phyloP scores from a whole-genome alignment of 1,284 basidiomycete species.

The Fomitiporia mediterranea region DNA sequence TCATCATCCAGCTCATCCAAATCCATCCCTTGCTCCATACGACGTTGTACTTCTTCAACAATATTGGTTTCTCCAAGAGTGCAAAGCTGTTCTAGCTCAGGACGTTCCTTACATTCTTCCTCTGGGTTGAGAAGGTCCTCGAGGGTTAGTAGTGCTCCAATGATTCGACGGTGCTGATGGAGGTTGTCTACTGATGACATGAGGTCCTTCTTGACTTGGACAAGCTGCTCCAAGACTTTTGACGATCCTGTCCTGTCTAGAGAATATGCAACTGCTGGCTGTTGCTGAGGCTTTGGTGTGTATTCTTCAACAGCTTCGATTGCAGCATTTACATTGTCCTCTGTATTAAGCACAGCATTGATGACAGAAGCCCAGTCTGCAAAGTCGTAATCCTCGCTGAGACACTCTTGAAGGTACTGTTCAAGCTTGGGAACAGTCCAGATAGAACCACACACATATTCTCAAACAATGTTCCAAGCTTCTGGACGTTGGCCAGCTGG shows the following conservation, averaged over 20 bases:
- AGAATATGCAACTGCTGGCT: not conserved
- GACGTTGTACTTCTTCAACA: not conserved
- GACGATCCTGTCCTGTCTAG: not conserved
- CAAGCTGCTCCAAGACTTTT: not conserved
- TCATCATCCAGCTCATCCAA: not conserved
- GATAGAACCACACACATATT: not conserved
- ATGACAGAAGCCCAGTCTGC: not conserved
- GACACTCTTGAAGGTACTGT: not conserved
- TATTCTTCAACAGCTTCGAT: not conserved
- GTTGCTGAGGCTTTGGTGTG: not conserved
- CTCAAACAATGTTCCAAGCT: not conserved
- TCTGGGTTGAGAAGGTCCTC: conserved; percentile 24
- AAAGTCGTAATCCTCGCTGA: not conserved
- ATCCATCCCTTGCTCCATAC: not conserved
- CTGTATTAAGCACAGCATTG: not conserved
- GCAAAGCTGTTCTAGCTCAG: conserved; percentile 7
- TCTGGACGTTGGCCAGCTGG: no score
- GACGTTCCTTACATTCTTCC: conserved; percentile 22
- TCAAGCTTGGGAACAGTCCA: not conserved
- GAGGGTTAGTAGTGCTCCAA: conserved; percentile 20
- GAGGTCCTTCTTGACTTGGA: not conserved
- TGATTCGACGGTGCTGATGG: conserved; percentile 12
- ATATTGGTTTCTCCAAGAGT: not conserved
- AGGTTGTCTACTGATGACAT: not conserved
- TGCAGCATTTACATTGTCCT: not conserved